phyloP scores from a whole-genome alignment of 768 basidiomycete genomes.

The Hydnomerulius pinastri region DNA sequence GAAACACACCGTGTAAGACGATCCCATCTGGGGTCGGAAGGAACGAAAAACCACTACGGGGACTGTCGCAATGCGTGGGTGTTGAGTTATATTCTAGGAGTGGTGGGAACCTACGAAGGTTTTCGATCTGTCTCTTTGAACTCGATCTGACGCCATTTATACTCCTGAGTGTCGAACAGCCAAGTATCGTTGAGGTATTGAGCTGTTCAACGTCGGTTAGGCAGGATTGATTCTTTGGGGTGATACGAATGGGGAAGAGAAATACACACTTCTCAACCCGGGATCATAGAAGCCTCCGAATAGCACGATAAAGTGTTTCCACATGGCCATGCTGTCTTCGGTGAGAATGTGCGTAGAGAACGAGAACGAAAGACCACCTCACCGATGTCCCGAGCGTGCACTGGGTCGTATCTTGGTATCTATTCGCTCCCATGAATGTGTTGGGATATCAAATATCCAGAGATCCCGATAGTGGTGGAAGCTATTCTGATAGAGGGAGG shows the following conservation, averaged over 20 bases:
- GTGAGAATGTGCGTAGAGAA: not conserved
- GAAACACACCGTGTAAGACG: conserved; percentile 64
- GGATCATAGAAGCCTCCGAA: conserved; percentile 94
- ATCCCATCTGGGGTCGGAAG: conserved; percentile 77
- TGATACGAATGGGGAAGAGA: not conserved
- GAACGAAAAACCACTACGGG: conserved; percentile 85
- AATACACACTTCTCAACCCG: conserved; percentile 68
- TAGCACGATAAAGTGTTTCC: conserved; percentile 84
- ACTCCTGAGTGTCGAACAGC: conserved; percentile 85
- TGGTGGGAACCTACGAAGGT: conserved; percentile 59
- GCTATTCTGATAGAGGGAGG: conserved; percentile 76
- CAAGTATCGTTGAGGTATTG: conserved; percentile 83
- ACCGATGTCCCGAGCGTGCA: conserved; percentile 85
- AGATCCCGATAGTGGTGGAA: conserved; percentile 91
- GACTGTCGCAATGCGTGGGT: conserved; percentile 37
- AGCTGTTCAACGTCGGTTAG: no score
- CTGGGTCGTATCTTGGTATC: conserved; percentile 82
- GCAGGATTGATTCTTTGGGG: no score
- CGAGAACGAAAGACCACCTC: conserved; percentile 12
- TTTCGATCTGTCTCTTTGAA: conserved; percentile 67
- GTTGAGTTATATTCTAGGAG: not conserved
- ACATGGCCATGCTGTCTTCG: conserved; percentile 73
- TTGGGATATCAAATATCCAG: conserved; percentile 82
- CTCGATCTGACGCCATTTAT: conserved; percentile 81
- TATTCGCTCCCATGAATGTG: conserved; percentile 84